Evolutionary conservation across 2,329 filamentous ascomycete genomes (phyloP).

Genomic region (Aspergillus arachidicola): DNA sequence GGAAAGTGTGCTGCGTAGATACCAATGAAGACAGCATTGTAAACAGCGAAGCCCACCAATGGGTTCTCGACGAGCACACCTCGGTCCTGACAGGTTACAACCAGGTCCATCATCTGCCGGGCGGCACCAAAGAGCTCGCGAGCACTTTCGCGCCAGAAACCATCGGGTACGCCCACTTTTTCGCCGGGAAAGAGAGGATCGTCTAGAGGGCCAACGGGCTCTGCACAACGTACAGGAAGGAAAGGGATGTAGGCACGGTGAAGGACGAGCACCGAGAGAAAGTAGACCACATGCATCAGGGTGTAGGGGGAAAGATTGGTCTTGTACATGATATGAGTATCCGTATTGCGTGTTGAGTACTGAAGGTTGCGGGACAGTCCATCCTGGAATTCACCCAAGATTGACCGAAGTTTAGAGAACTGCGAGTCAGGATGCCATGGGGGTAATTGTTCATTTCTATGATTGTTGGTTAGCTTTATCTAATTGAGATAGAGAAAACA

Average conservation of each 20-base stretch:
- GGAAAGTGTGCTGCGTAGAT: slow-evolving; percentile 59
- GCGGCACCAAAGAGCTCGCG: slow-evolving; percentile 55
- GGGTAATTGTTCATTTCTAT: slow-evolving; percentile 50
- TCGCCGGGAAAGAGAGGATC: slow-evolving; percentile 50
- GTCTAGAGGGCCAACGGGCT: slow-evolving; percentile 57
- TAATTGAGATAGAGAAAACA: neutral
- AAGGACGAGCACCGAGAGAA: slow-evolving; percentile 57
- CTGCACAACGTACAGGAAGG: slow-evolving; percentile 51
- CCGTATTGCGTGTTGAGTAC: slow-evolving; percentile 54
- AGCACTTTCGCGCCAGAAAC: slow-evolving; percentile 57
- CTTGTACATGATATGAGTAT: slow-evolving; percentile 56
- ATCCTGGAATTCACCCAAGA: slow-evolving; percentile 54
- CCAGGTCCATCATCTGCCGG: slow-evolving; percentile 56
- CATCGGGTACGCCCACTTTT: slow-evolving; percentile 45
- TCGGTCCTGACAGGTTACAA: slow-evolving; percentile 54
- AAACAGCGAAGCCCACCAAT: slow-evolving; percentile 58
- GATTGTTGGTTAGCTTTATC: neutral
- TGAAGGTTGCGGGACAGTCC: slow-evolving; percentile 55
- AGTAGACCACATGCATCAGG: slow-evolving; percentile 57
- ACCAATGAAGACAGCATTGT: slow-evolving; percentile 54
- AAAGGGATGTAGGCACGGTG: slow-evolving; percentile 61
- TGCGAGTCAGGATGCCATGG: slow-evolving; percentile 57
- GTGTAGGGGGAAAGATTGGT: slow-evolving; percentile 56
- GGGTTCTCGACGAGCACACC: slow-evolving; percentile 58
- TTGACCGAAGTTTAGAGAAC: slow-evolving; percentile 50